Evolutionary conservation across 768 basidiomycete species (phyloP).

Genomic region (Plicaturopsis crispa): DNA sequence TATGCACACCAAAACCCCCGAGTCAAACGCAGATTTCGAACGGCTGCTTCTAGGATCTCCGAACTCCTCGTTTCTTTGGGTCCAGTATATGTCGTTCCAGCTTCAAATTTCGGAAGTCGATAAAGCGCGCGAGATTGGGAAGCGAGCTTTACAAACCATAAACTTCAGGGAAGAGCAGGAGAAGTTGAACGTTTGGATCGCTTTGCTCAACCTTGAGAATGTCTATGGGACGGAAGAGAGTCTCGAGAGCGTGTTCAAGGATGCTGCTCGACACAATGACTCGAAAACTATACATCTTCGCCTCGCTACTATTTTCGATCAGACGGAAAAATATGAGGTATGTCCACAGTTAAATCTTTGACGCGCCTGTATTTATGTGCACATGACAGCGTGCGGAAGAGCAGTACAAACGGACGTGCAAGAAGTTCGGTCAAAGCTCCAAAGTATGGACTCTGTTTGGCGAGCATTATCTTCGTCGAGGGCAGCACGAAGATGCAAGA

Average conservation of each 20-base stretch:
- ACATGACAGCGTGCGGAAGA: constrained; percentile 88
- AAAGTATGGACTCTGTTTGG: constrained; percentile 91
- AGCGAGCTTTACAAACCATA: constrained; percentile 80
- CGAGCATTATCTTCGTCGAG: constrained; percentile 72
- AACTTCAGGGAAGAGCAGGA: constrained; percentile 95
- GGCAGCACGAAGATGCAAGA: constrained; percentile 72
- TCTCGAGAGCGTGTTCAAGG: constrained; percentile 78
- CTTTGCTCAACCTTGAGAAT: constrained; percentile 90
- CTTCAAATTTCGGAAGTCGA: constrained; percentile 94
- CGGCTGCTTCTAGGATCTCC: constrained; percentile 88
- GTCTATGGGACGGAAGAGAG: constrained; percentile 81
- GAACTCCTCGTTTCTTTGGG: constrained; percentile 96
- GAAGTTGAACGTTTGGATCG: constrained; percentile 96
- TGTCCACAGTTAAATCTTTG: no score
- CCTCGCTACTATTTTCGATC: constrained; percentile 77
- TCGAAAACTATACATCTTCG: constrained; percentile 86
- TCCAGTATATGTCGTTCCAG: constrained; percentile 99
- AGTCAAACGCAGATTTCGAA: constrained; percentile 94
- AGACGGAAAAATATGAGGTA: constrained; percentile 78
- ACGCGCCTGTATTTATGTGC: no score
- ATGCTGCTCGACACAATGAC: constrained; percentile 86
- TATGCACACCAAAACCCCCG: constrained; percentile 78
- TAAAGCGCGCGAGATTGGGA: constrained; percentile 84
- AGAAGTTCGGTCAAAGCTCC: constrained; percentile 91
- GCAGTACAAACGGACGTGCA: constrained; percentile 78